Evolutionary conservation across 2,329 filamentous ascomycete genomes (phyloP), one percentile per base, ranked within the genome.

Genomic region (Colletotrichum sp.): DNA sequence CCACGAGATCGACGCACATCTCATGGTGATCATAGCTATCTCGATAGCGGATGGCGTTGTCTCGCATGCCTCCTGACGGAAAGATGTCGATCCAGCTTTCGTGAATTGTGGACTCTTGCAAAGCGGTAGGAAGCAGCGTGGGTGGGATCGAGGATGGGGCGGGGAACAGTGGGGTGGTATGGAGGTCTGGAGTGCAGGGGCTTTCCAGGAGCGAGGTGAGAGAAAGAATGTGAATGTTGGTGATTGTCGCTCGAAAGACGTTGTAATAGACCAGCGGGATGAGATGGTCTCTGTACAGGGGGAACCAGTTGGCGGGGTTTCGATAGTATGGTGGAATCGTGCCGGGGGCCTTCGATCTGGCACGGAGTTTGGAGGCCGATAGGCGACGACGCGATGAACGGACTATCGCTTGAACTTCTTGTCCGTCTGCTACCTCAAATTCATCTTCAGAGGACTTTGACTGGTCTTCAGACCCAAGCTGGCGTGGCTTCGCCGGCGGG

Each of bases 251-350:
- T 44, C 84, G 82, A 32, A 85, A 79, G 26, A 86, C 81, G 62
- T 86, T 86, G 78, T 84, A 85, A 36, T 85, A 83, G 13, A 86
- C 78, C 10, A 86, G 74, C 2, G 81, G 80, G 16, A 86, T 81
- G 9, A 86, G 78, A 69, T 84, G 82, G 36, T 83, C 80, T 21
- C 77, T 26, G 34, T 74, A 80, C 2, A 82, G 76, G 6, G 82
- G 81, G 49, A 81, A 79, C 52, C 55, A 52, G 9, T 24, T n/a
- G 21, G 13, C n/a, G 2, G 69, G 49, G 63, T 28, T 13, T 44
- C 44, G 52, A 55, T 59, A 64, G 30, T 68, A 63, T 7, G 69
- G 57, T 36, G 72, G 39, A 16, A 59, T 12, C 57, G 59, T 30
- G 68, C 62, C 57, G 32, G 44, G 15, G 24, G 15, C 26, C 44